Evolutionary conservation across 2,329 filamentous ascomycete genomes (phyloP), one percentile per base, ranked within the genome.

Genomic region (Paecilomyces dactylethromorphus): DNA sequence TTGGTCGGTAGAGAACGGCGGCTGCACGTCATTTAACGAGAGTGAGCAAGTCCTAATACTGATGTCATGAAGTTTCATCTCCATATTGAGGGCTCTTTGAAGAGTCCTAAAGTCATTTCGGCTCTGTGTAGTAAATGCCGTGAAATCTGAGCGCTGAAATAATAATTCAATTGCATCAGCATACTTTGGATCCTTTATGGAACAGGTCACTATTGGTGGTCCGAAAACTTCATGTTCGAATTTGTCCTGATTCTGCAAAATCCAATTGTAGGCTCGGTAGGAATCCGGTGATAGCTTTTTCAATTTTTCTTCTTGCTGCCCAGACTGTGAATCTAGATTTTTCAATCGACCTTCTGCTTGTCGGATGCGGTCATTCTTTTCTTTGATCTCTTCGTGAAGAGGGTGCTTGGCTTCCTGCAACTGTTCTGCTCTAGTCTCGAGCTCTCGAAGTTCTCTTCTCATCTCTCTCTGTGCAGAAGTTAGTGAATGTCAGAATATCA

Each of bases 221-320:
- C 90, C 91, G 69, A 89, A 91, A 3, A 97, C 87, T 59, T 88
- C 82, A 63, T 88, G 85, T 68, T 89, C 84, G 63, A 97, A 94
- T 54, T 82, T 74, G 57, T 81, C 70, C 60, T 82, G 82, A 69
- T 99, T 86, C 2, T 85, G 73, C 68, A 90, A 83, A 56, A 97
- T 82, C 92, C 93, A 99, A 50, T 87, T 81, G 86, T 91, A 96
- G 1, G 87, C 91, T 63, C 71, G 78, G 11, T 83, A 82, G 2
- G 88, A 85, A 58, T 97, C 89, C 0, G 70, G 70, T 11, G 87
- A 88, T 0, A 82, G 15, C 5, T 70, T 79, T 56, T 79, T 79
- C 57, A 99, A 81, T 63, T 88, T 85, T 54, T 76, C 84, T 58
- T 89, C 78, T 64, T 91, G 87, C 67, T 90, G 88, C 5, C 92